phyloP scores from a whole-genome alignment of 257 asterid species.

The Solanum lycopersicoides region DNA sequence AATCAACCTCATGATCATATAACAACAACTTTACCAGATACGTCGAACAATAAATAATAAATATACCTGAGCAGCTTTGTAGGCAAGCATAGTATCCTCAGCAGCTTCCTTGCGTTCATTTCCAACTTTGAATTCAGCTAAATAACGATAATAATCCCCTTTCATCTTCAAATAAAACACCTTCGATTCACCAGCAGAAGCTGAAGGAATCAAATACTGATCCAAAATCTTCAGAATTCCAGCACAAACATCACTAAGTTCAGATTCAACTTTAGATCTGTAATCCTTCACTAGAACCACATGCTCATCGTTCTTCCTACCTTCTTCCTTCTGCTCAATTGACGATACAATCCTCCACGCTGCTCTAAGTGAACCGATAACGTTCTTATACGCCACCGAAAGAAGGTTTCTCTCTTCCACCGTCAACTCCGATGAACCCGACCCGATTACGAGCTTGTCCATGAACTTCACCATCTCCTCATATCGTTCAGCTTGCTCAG shows the following conservation, averaged over 20 bases:
- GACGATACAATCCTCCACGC: conserved; percentile 68
- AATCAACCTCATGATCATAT: not conserved
- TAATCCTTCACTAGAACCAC: conserved; percentile 51
- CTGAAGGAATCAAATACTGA: conserved; percentile 36
- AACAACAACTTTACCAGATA: not conserved
- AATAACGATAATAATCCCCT: conserved; percentile 56
- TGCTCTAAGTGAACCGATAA: conserved; percentile 69
- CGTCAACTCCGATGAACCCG: conserved; percentile 40
- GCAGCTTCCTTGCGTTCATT: conserved; percentile 58
- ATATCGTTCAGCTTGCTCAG: conserved; percentile 68
- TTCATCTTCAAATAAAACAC: conserved; percentile 72
- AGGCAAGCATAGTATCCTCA: conserved; percentile 59
- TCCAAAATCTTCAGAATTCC: conserved; percentile 39
- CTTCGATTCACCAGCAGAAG: conserved; percentile 42
- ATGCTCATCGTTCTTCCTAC: conserved; percentile 67
- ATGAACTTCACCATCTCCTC: conserved; percentile 73
- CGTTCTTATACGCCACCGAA: conserved; percentile 67
- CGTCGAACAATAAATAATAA: not conserved
- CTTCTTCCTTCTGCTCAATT: conserved; percentile 65
- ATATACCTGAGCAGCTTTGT: conserved; percentile 66
- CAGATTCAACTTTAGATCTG: conserved; percentile 60
- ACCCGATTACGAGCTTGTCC: conserved; percentile 43
- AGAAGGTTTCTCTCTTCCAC: conserved; percentile 71
- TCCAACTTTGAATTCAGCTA: conserved; percentile 56
- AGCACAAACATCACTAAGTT: conserved; percentile 46